Evolutionary conservation across 139 green algal genomes (phyloP), one percentile per base, ranked within the genome.

Genomic region (Chlamydomonas urium): DNA sequence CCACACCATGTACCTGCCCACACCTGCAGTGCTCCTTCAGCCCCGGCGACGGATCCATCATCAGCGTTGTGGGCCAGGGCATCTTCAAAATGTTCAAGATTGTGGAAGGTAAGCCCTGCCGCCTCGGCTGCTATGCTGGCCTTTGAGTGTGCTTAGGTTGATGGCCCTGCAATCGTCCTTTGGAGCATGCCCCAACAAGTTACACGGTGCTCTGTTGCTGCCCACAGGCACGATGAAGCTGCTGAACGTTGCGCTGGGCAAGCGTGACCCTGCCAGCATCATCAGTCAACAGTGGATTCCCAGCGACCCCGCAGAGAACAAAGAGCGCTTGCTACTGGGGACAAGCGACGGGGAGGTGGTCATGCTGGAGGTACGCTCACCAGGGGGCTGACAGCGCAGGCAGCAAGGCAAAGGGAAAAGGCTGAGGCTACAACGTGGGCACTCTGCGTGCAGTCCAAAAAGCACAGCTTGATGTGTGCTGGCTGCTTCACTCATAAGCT

Each of bases 291-390:
- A 38, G 32, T 95, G 89, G 91, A 61, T 92, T 47, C 72, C 76
- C 0, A 77, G 83, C 23, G 66, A 76, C 34, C 59, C 53, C 65
- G 63, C 47, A 1, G 78, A 84, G 32, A 75, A 84, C 42, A 76
- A 80, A 35, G 89, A 94, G 77, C 73, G 86, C 56, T 74, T 92
- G 63, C 83, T 93, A 58, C 38, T 95, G 62, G 91, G 89, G n/a
- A 94, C 85, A 29, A 79, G 80, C 2, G 81, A 77, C 21, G 92
- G 92, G 0, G 91, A 97, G 73, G 32, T 96, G 47, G 79, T 97
- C 56, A 69, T 97, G 32, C 63, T 95, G 28, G 85, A 89, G 77
- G 81, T 87, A 21, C 6, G 53, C n/a, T n/a, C n/a, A n/a, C n/a
- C n/a, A n/a, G n/a, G n/a, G n/a, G n/a, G n/a, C n/a, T n/a, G n/a